A percentile compares a stretch with the other conserved stretches of the same genome.
Evolutionary conservation across 257 asterid species (phyloP).

Genomic region (Craterostigma plantagineum): DNA sequence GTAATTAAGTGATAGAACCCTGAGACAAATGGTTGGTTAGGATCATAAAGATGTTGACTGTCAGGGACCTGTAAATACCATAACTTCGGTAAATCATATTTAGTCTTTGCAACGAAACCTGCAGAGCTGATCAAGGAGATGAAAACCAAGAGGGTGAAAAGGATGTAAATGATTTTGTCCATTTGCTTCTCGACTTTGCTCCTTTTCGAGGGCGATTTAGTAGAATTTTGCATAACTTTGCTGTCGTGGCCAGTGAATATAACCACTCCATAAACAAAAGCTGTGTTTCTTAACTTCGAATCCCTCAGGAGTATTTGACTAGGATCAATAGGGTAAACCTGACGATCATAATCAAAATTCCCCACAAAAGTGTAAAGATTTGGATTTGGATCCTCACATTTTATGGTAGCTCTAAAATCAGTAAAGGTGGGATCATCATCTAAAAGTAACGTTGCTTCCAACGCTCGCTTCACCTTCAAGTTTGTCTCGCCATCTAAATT

Average conservation of each 20-base stretch:
- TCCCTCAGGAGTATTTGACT: constrained; percentile 88
- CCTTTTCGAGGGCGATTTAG: constrained; percentile 88
- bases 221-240: constrained; percentile 92
- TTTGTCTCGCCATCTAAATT: constrained; percentile 98
- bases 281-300: constrained; percentile 85
- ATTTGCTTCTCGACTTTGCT: constrained; percentile 77
- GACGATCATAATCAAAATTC: constrained; percentile 72
- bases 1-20: constrained; percentile 78
- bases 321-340: constrained; percentile 79
- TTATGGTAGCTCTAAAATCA: constrained; percentile 55
- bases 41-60: constrained; percentile 33
- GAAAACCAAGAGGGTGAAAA: constrained; percentile 65
- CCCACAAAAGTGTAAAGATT: constrained; percentile 82
- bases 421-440: constrained; percentile 67
- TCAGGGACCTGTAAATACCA: constrained; percentile 83
- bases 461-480: constrained; percentile 77
- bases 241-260: constrained; percentile 88
- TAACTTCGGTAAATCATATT: constrained; percentile 57
- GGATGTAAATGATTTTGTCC: constrained; percentile 90
- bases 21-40: constrained; percentile 39
- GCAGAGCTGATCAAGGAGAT: constrained; percentile 80
- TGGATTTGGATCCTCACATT: constrained; percentile 94
- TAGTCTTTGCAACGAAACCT: constrained; percentile 70
- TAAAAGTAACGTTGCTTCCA: constrained; percentile 58
- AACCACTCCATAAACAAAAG: constrained; percentile 76